Evolutionary conservation across 2,329 filamentous ascomycete species (phyloP).

Genomic region (Epichloe scottii): DNA sequence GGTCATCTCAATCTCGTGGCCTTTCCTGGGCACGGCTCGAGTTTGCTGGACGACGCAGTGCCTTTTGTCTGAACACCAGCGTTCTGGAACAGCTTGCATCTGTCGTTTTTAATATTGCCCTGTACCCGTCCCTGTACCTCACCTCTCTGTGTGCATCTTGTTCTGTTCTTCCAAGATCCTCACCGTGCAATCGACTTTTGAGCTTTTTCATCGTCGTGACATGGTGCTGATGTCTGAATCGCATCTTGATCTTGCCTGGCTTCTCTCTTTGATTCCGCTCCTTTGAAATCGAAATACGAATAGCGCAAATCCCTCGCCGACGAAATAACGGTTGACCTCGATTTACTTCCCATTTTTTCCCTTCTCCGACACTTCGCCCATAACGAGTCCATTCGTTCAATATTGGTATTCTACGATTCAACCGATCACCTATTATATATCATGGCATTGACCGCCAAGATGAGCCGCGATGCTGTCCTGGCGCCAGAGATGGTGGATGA

Average conservation of each 20-base stretch:
- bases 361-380: neutral
- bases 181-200: neutral
- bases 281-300: neutral
- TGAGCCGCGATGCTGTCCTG: slow-evolving; percentile 31
- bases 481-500: slow-evolving; percentile 32
- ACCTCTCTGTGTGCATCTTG: neutral
- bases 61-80: no score
- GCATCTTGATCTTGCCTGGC: neutral
- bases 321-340: neutral
- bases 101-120: neutral
- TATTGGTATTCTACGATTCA: neutral
- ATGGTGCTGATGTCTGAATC: neutral
- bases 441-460: slow-evolving; percentile 7
- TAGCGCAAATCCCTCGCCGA: neutral
- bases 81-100: neutral
- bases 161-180: neutral
- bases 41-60: no score
- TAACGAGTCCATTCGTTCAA: neutral
- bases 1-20: neutral
- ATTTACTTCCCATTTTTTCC: neutral
- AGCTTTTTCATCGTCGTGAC: neutral
- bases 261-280: neutral
- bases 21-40: neutral
- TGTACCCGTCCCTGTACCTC: neutral
- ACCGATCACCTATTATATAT: neutral